Conservation (phyloP, 306 rosid species). For the Lathyrus oleraceus region DNA sequence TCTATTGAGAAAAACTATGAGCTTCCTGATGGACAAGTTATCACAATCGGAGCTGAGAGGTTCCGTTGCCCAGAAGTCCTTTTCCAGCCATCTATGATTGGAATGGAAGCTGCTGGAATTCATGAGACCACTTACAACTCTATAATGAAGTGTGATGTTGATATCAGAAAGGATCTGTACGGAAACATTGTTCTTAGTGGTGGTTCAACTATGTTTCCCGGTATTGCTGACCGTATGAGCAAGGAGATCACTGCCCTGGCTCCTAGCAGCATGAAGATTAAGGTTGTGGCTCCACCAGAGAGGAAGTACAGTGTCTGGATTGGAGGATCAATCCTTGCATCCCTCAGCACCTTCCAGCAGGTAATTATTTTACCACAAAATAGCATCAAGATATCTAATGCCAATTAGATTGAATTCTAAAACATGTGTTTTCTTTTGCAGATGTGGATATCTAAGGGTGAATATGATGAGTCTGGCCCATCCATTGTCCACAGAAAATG, state of each 20-base stretch:
- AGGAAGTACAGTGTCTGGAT: slow-evolving; percentile 99
- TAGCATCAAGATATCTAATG: background rate
- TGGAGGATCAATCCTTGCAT: slow-evolving; percentile 98
- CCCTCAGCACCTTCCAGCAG: slow-evolving; percentile 99
- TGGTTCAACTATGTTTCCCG: slow-evolving; percentile 98
- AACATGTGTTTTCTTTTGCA: slow-evolving; percentile 35
- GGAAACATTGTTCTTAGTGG: slow-evolving; percentile 98
- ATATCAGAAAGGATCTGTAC: slow-evolving; percentile 90
- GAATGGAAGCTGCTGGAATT: slow-evolving; percentile 99
- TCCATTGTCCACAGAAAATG: slow-evolving; percentile 98
- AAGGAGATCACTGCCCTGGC: slow-evolving; percentile 98
- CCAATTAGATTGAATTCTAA: slow-evolving; percentile 29
- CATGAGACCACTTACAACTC: slow-evolving; percentile 98
- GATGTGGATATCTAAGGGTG: slow-evolving; percentile 99
- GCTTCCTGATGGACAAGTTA: slow-evolving; percentile 91
- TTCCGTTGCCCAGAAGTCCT: slow-evolving; percentile 97
- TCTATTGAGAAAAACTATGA: slow-evolving; percentile 95
- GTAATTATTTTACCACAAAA: slow-evolving; percentile 37
- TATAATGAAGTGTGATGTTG: slow-evolving; percentile 98
- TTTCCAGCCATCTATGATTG: slow-evolving; percentile 97
- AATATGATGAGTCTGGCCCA: slow-evolving; percentile 94
- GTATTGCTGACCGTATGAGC: slow-evolving; percentile 98
- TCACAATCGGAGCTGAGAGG: slow-evolving; percentile 97
- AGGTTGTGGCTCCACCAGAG: slow-evolving; percentile 98
- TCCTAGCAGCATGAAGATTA: slow-evolving; percentile 98